Conservation (phyloP, 148 eudicot genomes). For the Spergularia marina region DNA sequence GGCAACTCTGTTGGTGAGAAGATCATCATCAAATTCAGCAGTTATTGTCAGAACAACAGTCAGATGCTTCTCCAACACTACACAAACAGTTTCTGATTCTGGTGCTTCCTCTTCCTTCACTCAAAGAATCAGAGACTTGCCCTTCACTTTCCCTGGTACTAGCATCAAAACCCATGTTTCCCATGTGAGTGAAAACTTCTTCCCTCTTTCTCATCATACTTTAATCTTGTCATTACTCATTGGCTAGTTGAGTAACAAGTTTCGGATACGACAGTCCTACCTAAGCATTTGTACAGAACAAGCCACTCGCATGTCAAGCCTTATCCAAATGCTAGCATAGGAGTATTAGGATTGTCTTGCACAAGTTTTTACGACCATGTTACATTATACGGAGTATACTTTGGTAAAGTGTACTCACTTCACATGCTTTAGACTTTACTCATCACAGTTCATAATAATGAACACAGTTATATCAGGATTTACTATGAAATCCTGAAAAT, state of each 20-base stretch:
- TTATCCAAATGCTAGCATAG: too few species aligned
- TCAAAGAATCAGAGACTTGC: conserved; percentile 45
- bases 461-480: too few species aligned
- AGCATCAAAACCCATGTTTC: conserved; percentile 68
- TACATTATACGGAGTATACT: too few species aligned
- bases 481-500: too few species aligned
- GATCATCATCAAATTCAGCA: conserved; percentile 17
- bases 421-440: not conserved
- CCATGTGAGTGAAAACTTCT: conserved; percentile 36
- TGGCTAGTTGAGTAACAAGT: not conserved
- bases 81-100: conserved; percentile 12
- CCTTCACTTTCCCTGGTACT: conserved; percentile 51
- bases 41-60: not conserved
- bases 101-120: conserved; percentile 27
- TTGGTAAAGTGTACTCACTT: not conserved
- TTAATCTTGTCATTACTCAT: not conserved
- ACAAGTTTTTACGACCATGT: too few species aligned
- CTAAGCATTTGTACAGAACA: too few species aligned
- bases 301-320: too few species aligned
- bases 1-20: conserved; percentile 27
- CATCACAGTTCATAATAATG: not conserved
- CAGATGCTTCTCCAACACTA: conserved; percentile 15
- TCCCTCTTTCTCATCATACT: conserved; percentile 7
- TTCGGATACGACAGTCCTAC: too few species aligned
- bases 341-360: too few species aligned